Evolutionary conservation across 106 monocot species (phyloP), one percentile per base, ranked within the genome.

Genomic region (Dendrobium chrysotoxum): DNA sequence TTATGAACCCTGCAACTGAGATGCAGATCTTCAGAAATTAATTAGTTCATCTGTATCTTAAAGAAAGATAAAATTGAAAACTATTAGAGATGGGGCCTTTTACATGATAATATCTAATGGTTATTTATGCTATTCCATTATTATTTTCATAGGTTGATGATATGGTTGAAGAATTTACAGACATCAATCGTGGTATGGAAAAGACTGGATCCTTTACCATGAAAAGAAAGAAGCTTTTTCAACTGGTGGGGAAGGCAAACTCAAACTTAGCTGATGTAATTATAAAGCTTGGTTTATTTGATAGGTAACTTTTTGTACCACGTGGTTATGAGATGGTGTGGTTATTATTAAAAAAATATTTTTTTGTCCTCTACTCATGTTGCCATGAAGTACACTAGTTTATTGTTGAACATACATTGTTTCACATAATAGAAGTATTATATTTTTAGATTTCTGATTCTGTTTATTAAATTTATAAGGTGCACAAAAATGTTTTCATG

Each of bases 181-280:
- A 92, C 73, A 95, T 95, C 74, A 92, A 95, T 81, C 90, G 90
- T 85, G 85, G 80, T 70, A 95, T 95, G 95, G 92, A 95, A 71
- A 95, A 90, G 71, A 90, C 89, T 35, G 92, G 95, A 17, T 91
- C 86, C 38, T 95, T 92, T 77, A 89, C 84, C 39, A 92, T 95
- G 95, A 58, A 92, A 78, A 88, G 92, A 68, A 95, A 95, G 73
- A 95, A 92, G 78, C 83, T 92, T 28, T 95, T 95, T 81, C 92
- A 95, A 85, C 90, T 95, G 61, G 90, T 95, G 5, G 95, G 95
- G 53, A 95, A 89, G 76, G 92, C 95, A 72, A 92, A 92, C 79
- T 95, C 90, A 58, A 95, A 87, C 81, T 84, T 95, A n/a, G 92
- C 90, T 72, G 95, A 92, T 90, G 92, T 95, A 54, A 95, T 95